Evolutionary conservation across 129 eudicot genomes (phyloP).

Genomic region (Chrysanthemum lavandulifolium): DNA sequence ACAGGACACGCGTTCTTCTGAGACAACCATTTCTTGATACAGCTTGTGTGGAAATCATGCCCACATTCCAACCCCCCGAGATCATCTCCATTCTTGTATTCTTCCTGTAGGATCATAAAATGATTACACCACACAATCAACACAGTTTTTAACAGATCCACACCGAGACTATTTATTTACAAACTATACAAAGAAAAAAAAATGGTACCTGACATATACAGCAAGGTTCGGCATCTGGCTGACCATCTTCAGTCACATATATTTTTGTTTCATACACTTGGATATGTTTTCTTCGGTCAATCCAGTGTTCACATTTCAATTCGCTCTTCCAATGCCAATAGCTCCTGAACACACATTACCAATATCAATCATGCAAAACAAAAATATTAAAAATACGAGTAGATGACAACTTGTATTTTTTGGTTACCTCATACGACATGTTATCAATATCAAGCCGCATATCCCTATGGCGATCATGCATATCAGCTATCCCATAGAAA

Average conservation of each 20-base stretch:
- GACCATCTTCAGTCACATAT: conserved; percentile 23
- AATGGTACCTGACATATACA: conserved; percentile 72
- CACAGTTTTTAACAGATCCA: neutral
- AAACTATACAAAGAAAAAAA: neutral
- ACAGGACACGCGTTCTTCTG: conserved; percentile 88
- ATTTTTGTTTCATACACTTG: conserved; percentile 45
- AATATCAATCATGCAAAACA: no score
- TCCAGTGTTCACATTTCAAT: conserved; percentile 85
- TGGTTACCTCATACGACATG: conserved; percentile 91
- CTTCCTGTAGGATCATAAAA: conserved; percentile 46
- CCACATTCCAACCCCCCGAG: conserved; percentile 79
- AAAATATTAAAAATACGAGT: no score
- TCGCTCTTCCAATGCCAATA: conserved; percentile 87
- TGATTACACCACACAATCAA: neutral
- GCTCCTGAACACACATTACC: conserved; percentile 51
- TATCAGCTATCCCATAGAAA: conserved; percentile 70
- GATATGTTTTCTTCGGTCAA: conserved; percentile 64
- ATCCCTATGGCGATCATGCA: conserved; percentile 85
- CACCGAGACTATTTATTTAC: neutral
- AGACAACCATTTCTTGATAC: conserved; percentile 84
- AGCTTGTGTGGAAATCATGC: conserved; percentile 70
- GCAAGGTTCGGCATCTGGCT: conserved; percentile 73
- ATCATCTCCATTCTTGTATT: conserved; percentile 61
- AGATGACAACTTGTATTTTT: neutral
- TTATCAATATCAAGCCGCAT: conserved; percentile 95